Conservation (phyloP, 257 asterid species). For the Solanum gracilifrons region DNA sequence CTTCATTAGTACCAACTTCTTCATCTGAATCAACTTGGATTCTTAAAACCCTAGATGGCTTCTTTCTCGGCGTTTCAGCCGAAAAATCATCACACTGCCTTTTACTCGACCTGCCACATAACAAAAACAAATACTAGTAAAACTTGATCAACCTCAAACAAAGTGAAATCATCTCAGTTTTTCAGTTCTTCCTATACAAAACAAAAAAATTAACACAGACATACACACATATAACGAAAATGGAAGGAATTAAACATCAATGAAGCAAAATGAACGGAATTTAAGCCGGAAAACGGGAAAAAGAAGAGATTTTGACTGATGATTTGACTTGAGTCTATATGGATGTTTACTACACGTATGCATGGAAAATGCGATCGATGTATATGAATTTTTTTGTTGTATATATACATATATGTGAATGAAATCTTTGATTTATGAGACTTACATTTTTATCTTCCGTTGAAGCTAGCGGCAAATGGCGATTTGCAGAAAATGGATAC, state of each 20-base stretch:
- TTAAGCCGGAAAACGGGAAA: not conserved
- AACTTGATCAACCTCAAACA: not conserved
- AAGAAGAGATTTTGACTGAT: not conserved
- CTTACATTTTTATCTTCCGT: not conserved
- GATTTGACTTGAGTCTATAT: not conserved
- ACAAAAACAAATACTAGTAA: not conserved
- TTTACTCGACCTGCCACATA: conserved; percentile 12
- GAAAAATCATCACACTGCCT: conserved; percentile 21
- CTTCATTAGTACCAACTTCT: not conserved
- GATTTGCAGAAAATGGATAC: not conserved
- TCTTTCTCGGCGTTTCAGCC: conserved; percentile 15
- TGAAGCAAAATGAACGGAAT: not conserved
- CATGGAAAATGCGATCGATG: not conserved
- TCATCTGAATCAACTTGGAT: not conserved
- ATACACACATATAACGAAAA: not conserved
- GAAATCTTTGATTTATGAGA: not conserved
- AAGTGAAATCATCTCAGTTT: not conserved
- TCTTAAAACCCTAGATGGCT: not conserved
- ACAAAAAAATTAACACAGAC: not conserved
- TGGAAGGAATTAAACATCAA: not conserved
- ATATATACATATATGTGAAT: not conserved
- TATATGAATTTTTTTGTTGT: not conserved
- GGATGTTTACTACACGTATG: not conserved
- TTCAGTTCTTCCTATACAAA: not conserved
- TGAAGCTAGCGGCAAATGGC: not conserved